phyloP scores from a whole-genome alignment of 257 asterid species.

The Solanum boliviense region DNA sequence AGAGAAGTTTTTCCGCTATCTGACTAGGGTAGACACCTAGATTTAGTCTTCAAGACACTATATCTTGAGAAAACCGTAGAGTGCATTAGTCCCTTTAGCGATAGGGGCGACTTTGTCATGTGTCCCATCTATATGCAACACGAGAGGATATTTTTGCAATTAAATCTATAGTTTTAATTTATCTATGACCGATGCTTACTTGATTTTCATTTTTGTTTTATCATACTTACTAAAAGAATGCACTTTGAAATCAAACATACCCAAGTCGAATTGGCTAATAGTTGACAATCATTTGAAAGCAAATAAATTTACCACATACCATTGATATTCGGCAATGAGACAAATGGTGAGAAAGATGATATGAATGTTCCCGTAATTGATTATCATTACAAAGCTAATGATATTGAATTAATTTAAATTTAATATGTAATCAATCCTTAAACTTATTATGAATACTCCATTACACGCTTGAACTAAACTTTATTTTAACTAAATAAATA shows the following conservation, averaged over 20 bases:
- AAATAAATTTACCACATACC: not conserved
- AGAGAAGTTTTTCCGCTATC: too few relatives aligned
- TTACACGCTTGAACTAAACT: not conserved
- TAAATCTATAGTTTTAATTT: not conserved
- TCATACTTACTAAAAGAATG: not conserved
- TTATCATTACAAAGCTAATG: not conserved
- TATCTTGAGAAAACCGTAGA: too few relatives aligned
- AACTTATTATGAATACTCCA: not conserved
- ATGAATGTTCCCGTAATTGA: not conserved
- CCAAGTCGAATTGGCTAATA: not conserved
- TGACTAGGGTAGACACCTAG: too few relatives aligned
- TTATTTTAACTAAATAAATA: too few relatives aligned
- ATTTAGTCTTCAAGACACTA: too few relatives aligned
- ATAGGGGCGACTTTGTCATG: too few relatives aligned
- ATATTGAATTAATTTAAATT: not conserved
- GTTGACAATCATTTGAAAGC: not conserved
- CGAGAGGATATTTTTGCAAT: not conserved
- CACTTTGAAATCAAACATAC: not conserved
- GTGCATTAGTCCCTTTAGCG: too few relatives aligned
- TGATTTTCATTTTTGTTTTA: too few relatives aligned
- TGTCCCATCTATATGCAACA: not conserved
- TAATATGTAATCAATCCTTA: not conserved
- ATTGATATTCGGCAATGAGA: not conserved
- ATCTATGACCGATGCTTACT: not conserved
- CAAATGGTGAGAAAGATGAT: not conserved